Conservation (phyloP, 805 yeast species). For the Candida oleophila region DNA sequence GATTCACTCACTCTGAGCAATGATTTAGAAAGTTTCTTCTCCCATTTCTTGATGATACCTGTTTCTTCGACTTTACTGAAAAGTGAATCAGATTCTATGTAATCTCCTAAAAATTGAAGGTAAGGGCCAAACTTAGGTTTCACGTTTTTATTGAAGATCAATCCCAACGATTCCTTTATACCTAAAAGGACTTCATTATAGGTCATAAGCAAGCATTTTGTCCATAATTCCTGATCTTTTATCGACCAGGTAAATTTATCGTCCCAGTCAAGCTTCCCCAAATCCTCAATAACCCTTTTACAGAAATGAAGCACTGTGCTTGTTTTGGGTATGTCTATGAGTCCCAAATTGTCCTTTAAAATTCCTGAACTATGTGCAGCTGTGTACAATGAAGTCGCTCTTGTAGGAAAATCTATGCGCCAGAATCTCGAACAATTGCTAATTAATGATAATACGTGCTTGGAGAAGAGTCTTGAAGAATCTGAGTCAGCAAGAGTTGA, state of each 20-base stretch:
- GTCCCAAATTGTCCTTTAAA: slow-evolving; percentile 27
- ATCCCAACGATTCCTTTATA: slow-evolving; percentile 41
- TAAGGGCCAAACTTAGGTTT: slow-evolving; percentile 62
- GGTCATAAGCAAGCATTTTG: slow-evolving; percentile 41
- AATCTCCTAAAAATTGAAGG: slow-evolving; percentile 48
- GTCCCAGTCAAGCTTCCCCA: slow-evolving; percentile 28
- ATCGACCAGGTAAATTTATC: slow-evolving; percentile 31
- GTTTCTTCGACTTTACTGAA: slow-evolving; percentile 33
- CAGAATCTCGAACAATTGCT: slow-evolving; percentile 51
- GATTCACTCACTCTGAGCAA: slow-evolving; percentile 35
- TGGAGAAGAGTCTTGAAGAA: slow-evolving; percentile 29
- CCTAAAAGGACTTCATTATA: slow-evolving; percentile 48
- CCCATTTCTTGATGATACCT: slow-evolving; percentile 48
- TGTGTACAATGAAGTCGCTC: slow-evolving; percentile 49
- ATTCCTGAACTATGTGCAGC: slow-evolving; percentile 41
- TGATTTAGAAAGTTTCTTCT: slow-evolving; percentile 32
- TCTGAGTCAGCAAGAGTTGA: not conserved
- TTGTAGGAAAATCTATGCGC: slow-evolving; percentile 53
- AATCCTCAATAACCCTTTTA: slow-evolving; percentile 29
- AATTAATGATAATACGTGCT: slow-evolving; percentile 43
- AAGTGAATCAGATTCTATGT: slow-evolving; percentile 47
- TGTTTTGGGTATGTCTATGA: slow-evolving; percentile 28
- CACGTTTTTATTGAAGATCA: slow-evolving; percentile 37
- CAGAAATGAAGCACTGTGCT: slow-evolving; percentile 26
- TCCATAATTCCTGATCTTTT: slow-evolving; percentile 53